Base-by-base conservation (phyloP, 129 eudicot genomes). In the Flaveria sonorensis region DNA sequence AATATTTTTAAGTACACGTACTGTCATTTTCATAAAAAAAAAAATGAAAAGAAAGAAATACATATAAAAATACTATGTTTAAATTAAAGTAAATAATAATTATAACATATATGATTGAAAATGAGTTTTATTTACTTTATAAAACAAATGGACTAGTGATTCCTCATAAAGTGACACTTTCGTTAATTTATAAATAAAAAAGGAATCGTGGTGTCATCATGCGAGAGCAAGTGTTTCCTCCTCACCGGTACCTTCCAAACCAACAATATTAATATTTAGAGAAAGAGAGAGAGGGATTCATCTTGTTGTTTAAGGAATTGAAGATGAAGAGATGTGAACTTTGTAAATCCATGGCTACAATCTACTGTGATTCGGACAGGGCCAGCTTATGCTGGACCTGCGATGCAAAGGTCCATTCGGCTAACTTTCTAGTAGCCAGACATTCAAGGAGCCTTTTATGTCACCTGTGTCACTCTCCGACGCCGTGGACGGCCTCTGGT, bases 361-460 rank as follows among this genome's bases (percentile, higher is more conserved):
- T 84, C 15, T 80, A 81, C 78, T 92, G 97, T 46, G 96, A 86
- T 4, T 89, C 97, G 3, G 97, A 92, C 78, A 84, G 81, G 48
- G 97, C 96, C 7, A 77, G 82, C 52, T 76, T 92, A 68, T 92
- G 97, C 81, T 92, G 93, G 92, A 66, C 50, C 76, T 92, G 97
- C 79, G 97, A 92, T 52, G 69, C 77, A 11, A 84, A 80, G 55
- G 96, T 92, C 56, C 97, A 92, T 86, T 80, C 92, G 0, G 97
- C 97, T 2, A 92, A 92, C 71, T 92, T 92, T 57, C 86, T 92
- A 1, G 96, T 86, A 9, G 96, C 92, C 0, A 76, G 87, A 20
- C 97, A 92, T 76, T 66, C 77, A 3, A 55, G 97, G 69, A 80
- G 28, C 70, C 82, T 89, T 12, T 83, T 92, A 3, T 89, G 97